Percentiles rank a stretch among this genome's conserved stretches.
phyloP scores from a whole-genome alignment of 192 early-diverging fungal species.

The Phlyctochytrium bullatum region DNA sequence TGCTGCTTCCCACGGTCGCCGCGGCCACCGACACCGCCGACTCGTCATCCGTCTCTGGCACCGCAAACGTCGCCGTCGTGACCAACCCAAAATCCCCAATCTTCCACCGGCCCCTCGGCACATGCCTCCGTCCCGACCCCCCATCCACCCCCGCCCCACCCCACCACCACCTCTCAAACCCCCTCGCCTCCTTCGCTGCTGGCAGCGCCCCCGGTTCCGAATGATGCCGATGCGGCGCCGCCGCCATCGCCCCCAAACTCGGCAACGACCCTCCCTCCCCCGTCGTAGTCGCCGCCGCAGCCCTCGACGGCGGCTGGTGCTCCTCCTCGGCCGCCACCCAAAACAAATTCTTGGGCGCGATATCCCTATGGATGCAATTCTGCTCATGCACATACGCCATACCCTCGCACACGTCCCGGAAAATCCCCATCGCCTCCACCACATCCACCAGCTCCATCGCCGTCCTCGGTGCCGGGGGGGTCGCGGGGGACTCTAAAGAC shows the following conservation, averaged over 20 bases:
- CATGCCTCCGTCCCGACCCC: not conserved
- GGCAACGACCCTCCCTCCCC: not conserved
- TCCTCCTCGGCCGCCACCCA: slow-evolving; percentile 17
- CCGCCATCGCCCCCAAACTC: not conserved
- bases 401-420: slow-evolving; percentile 74
- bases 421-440: slow-evolving; percentile 56
- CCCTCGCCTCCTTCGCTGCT: not conserved
- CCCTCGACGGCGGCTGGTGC: slow-evolving; percentile 3
- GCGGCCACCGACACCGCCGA: not conserved
- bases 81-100: slow-evolving; percentile 99
- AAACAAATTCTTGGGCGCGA: slow-evolving; percentile 50
- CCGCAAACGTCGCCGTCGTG: slow-evolving; percentile 42
- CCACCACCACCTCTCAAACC: slow-evolving; percentile 9
- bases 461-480: not conserved
- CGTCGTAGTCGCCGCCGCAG: not conserved
- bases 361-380: slow-evolving; percentile 64
- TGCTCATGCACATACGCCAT: slow-evolving; percentile 70
- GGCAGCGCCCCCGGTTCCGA: too few relatives aligned
- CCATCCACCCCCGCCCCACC: not conserved
- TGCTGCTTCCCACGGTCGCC: not conserved
- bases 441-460: slow-evolving; percentile 45
- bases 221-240: not conserved
- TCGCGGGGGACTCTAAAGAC: not conserved
- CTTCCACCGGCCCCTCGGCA: slow-evolving; percentile 59
- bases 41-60: not conserved